Percentiles rank a stretch among this genome's conserved stretches.
These are phyloP conservation scores for Dendrostoma leiphaemia DNA, from an alignment of 2,329 filamentous ascomycete genomes.

Conservation along the genomic window DNA sequence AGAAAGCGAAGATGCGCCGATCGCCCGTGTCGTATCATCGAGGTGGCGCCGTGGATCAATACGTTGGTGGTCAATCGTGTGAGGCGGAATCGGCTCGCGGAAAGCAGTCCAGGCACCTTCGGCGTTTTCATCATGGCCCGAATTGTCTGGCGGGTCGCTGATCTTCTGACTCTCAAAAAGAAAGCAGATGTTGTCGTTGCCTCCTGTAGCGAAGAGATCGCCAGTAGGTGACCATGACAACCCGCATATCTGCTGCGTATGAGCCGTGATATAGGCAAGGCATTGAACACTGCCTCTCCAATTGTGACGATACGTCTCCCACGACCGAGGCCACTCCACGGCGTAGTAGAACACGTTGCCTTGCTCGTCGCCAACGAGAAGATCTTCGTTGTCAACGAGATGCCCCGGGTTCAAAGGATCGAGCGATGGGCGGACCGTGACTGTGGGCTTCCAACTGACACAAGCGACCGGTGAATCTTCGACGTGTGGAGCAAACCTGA, in stretches of 20 bases:
- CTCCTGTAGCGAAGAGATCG: constrained; percentile 77
- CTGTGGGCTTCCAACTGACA: constrained; percentile 73
- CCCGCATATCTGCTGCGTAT: constrained; percentile 89
- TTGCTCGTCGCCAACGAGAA: constrained; percentile 80
- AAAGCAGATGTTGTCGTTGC: constrained; percentile 88
- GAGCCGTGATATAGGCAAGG: constrained; percentile 72
- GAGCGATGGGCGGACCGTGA: constrained; percentile 49
- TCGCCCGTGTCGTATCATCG: not conserved
- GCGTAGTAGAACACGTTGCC: constrained; percentile 87
- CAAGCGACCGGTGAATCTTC: constrained; percentile 65
- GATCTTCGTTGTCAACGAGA: constrained; percentile 70
- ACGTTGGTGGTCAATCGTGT: not conserved
- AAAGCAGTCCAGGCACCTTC: constrained; percentile 12
- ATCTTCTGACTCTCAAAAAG: constrained; percentile 71
- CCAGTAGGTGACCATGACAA: constrained; percentile 83
- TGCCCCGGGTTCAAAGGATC: constrained; percentile 45
- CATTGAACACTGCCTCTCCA: constrained; percentile 80
- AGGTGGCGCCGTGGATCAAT: constrained; percentile 3
- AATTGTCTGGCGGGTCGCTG: constrained; percentile 13
- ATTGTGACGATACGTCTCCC: constrained; percentile 60
- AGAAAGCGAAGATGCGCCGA: not conserved
- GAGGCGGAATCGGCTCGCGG: constrained; percentile 16
- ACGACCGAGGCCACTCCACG: constrained; percentile 75
- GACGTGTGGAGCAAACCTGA: constrained; percentile 67
- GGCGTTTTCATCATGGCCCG: not conserved